These are phyloP conservation scores for Acer saccharum DNA, from an alignment of 345 rosid species.

Conservation along the genomic window DNA sequence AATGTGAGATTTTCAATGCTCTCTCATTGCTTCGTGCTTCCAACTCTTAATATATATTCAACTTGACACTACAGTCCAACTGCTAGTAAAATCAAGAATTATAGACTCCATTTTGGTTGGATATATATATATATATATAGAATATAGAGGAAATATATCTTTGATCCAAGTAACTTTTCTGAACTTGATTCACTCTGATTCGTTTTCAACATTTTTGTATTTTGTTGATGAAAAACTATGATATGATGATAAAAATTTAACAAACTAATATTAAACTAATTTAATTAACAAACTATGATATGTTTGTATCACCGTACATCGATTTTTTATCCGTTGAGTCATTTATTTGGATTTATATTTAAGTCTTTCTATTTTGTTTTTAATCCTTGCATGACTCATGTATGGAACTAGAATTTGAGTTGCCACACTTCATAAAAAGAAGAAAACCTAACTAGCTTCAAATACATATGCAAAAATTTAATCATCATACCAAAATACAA, in stretches of 20 bases:
- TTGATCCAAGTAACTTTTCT: background rate
- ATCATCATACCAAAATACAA: too few species aligned
- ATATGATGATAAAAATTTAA: too few species aligned
- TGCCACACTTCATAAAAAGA: background rate
- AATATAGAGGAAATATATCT: too few species aligned
- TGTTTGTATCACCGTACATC: too few species aligned
- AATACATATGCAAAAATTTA: too few species aligned
- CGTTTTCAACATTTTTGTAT: too few species aligned
- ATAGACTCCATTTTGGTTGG: constrained; percentile 5
- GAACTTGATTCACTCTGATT: background rate
- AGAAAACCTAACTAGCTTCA: background rate
- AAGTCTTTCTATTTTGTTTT: background rate
- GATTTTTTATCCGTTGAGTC: background rate
- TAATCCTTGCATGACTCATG: background rate
- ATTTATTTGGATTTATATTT: too few species aligned
- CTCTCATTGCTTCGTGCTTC: constrained; percentile 9
- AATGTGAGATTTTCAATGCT: constrained; percentile 18
- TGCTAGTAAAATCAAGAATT: background rate
- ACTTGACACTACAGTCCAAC: constrained; percentile 15
- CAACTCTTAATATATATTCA: background rate
- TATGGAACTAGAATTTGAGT: background rate
- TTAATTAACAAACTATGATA: too few species aligned
- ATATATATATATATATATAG: background rate
- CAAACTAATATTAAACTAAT: too few species aligned
- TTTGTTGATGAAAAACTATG: too few species aligned